Base-by-base conservation (phyloP, 345 rosid genomes). In the Acer saccharum region DNA sequence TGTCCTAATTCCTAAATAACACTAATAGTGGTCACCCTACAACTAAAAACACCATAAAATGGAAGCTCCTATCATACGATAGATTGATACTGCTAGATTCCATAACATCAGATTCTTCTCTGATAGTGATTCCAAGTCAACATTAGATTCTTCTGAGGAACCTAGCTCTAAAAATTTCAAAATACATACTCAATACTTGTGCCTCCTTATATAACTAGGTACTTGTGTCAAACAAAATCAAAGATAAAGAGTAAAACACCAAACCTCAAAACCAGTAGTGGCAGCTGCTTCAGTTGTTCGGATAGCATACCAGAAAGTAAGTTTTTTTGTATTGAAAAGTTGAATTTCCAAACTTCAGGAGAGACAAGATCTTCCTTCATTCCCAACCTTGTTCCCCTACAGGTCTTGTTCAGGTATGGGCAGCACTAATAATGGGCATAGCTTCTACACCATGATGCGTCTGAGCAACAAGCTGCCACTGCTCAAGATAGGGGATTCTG, bases 391-490 rank as follows among this genome's bases (percentile, higher is more conserved):
- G 39, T 35, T 72, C 16, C 27, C 29, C 75, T 32, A 57, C 29
- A 35, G 32, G 75, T 21, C 66, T 73, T 41, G 68, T 61, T 41
- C 68, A 61, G 25, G 57, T 55, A 58, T 73, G 54, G 73, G 39
- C 75, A 25, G 54, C 75, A 69, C 7, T 29, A 16, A 41, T 46
- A 35, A 63, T 52, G 70, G 54, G 52, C 13, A 58, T 41, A 62
- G 64, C 41, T 63, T 77, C 55, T 25, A 68, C 68, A 68, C 29
- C 73, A 17, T 12, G 60, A 46, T 9, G 62, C n/a, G 32, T 25
- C 61, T 25, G 50, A 77, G 75, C 63, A 69, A 20, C 63, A 69
- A 62, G 69, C 62, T 62, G 69, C 69, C 17, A 29, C 21, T 46
- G 65, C 72, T 39, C 17, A 14, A 35, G 21, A 54, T 66, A 35